phyloP scores from a whole-genome alignment of 495 filamentous ascomycete genomes.

The Staphylotrichum tortipilum region DNA sequence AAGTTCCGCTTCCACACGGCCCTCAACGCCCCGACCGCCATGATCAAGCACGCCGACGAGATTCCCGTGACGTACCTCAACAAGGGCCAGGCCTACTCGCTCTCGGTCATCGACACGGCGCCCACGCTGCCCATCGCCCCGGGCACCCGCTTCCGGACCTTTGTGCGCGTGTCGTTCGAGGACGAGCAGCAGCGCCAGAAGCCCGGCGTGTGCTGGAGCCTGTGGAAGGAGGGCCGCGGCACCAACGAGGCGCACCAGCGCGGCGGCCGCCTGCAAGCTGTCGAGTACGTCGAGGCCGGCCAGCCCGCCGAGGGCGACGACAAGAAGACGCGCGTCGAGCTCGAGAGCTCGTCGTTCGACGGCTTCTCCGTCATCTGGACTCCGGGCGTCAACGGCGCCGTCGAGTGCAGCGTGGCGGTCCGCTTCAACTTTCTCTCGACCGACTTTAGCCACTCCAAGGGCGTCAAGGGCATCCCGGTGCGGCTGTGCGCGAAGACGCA shows the following conservation, averaged over 20 bases:
- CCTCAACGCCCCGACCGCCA: conserved; percentile 90
- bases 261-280: conserved; percentile 78
- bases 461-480: conserved; percentile 93
- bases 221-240: conserved; percentile 93
- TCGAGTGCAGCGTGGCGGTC: conserved; percentile 74
- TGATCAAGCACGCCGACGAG: conserved; percentile 79
- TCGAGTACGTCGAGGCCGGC: conserved; percentile 80
- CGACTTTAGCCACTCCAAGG: conserved; percentile 96
- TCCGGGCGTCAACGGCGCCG: conserved; percentile 48
- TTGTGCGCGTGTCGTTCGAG: conserved; percentile 86
- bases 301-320: conserved; percentile 61
- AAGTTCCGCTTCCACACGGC: conserved; percentile 90
- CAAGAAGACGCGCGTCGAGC: conserved; percentile 62
- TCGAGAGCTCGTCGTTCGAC: conserved; percentile 80
- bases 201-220: conserved; percentile 78
- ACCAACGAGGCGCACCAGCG: conserved; percentile 83
- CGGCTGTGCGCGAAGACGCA: conserved; percentile 87
- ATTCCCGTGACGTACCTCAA: conserved; percentile 95
- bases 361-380: conserved; percentile 89
- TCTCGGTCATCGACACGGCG: conserved; percentile 67
- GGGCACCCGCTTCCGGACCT: conserved; percentile 68
- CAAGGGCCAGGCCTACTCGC: conserved; percentile 85
- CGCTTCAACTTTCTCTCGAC: conserved; percentile 98
- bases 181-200: conserved; percentile 80
- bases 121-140: conserved; percentile 30